These are phyloP conservation scores for Opeltia flavorubescens DNA, from an alignment of 495 filamentous ascomycete species.

Conservation along the genomic window DNA sequence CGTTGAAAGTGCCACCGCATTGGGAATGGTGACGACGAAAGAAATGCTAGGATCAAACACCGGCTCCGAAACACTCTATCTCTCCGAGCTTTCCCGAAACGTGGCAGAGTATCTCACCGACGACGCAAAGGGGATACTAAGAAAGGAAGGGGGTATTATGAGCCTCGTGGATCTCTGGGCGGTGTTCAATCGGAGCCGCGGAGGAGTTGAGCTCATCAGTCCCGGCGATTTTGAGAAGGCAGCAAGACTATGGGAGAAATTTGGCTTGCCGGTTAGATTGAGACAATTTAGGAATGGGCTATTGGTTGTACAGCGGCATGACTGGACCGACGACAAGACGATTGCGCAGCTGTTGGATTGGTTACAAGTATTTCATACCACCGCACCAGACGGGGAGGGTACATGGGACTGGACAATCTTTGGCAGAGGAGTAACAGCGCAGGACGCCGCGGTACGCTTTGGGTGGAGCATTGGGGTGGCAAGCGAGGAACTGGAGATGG, in stretches of 20 bases:
- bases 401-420: conserved; percentile 63
- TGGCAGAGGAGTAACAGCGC: conserved; percentile 75
- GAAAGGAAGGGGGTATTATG: conserved; percentile 81
- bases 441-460: conserved; percentile 80
- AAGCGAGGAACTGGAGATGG: conserved; percentile 92
- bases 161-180: conserved; percentile 94
- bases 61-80: conserved; percentile 44
- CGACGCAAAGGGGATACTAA: conserved; percentile 67
- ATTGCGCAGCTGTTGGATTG: conserved; percentile 60
- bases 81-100: conserved; percentile 73
- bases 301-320: conserved; percentile 76
- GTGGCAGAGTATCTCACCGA: conserved; percentile 90
- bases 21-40: conserved; percentile 84
- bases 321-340: conserved; percentile 85
- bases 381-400: conserved; percentile 43
- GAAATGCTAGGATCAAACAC: conserved; percentile 56
- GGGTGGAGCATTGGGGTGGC: conserved; percentile 99
- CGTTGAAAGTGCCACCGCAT: conserved; percentile 67
- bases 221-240: conserved; percentile 87
- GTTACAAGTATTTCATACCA: conserved; percentile 56
- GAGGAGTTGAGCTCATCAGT: conserved; percentile 87
- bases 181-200: conserved; percentile 88
- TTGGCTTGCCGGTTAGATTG: conserved; percentile 74
- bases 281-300: conserved; percentile 84
- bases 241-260: conserved; percentile 71